A percentile compares a stretch with the other conserved stretches of the same genome.
Conservation (phyloP, 805 yeast species). For the Blastobotrys peoriensis region DNA sequence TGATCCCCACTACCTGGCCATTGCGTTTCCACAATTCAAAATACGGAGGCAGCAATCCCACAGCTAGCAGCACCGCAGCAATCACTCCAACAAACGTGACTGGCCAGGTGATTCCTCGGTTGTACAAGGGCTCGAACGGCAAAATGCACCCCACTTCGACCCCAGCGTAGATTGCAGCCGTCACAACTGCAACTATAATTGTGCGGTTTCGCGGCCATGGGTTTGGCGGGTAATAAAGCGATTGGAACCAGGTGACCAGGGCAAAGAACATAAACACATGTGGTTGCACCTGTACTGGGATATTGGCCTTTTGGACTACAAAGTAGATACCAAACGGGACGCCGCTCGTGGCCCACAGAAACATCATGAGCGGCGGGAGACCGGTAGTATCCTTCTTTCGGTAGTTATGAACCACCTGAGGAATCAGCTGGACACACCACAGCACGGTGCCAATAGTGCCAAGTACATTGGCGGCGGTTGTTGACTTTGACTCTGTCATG, state of each 20-base stretch:
- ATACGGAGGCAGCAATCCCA: conserved; percentile 85
- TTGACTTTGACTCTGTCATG: conserved; percentile 11
- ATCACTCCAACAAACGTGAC: conserved; percentile 69
- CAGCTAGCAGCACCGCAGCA: conserved; percentile 68
- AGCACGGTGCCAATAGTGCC: conserved; percentile 86
- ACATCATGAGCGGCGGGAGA: conserved; percentile 80
- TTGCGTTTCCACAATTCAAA: conserved; percentile 70
- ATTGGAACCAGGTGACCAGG: conserved; percentile 59
- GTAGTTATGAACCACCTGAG: conserved; percentile 75
- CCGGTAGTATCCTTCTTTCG: conserved; percentile 77
- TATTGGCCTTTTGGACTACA: conserved; percentile 58
- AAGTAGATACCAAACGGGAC: conserved; percentile 86
- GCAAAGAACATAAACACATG: conserved; percentile 72
- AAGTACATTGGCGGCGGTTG: conserved; percentile 59
- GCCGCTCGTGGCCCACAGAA: conserved; percentile 75
- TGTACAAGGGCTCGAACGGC: conserved; percentile 54
- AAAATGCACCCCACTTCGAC: conserved; percentile 65
- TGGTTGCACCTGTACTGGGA: conserved; percentile 83
- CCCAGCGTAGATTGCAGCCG: conserved; percentile 46
- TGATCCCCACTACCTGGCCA: conserved; percentile 86
- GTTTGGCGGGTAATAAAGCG: conserved; percentile 69
- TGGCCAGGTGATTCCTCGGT: conserved; percentile 63
- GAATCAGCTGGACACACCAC: conserved; percentile 89
- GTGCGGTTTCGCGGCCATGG: conserved; percentile 32
- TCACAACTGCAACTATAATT: conserved; percentile 30